phyloP scores from a whole-genome alignment of 1,284 basidiomycete species.

The Pseudozyma tsukubaensis region DNA sequence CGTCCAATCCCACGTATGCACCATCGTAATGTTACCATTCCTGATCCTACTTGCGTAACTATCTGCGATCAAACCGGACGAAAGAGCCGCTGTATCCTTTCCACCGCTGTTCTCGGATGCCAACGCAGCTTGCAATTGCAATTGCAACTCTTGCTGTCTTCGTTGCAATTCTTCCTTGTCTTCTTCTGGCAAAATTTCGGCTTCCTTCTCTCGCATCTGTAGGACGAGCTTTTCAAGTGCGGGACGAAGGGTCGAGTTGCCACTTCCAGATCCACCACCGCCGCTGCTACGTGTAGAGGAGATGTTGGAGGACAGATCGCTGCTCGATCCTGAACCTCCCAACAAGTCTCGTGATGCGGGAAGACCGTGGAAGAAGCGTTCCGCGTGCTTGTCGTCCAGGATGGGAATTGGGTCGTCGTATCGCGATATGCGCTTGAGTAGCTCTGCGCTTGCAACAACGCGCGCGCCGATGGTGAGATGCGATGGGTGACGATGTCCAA shows the following conservation, averaged over 20 bases:
- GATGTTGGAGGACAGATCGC: slow-evolving; percentile 52
- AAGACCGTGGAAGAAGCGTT: slow-evolving; percentile 65
- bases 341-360: slow-evolving; percentile 60
- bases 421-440: slow-evolving; percentile 57
- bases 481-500: slow-evolving; percentile 56
- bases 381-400: slow-evolving; percentile 63
- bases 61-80: slow-evolving; percentile 43
- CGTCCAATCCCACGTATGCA: slow-evolving; percentile 62
- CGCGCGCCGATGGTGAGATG: slow-evolving; percentile 56
- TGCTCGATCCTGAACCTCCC: slow-evolving; percentile 51
- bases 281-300: slow-evolving; percentile 49
- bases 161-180: slow-evolving; percentile 50
- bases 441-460: slow-evolving; percentile 47
- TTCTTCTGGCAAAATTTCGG: slow-evolving; percentile 36
- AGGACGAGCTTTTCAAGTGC: slow-evolving; percentile 52
- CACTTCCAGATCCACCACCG: slow-evolving; percentile 55
- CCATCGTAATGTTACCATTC: slow-evolving; percentile 58
- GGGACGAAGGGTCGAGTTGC: slow-evolving; percentile 53
- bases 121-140: slow-evolving; percentile 48
- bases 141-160: slow-evolving; percentile 49
- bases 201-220: slow-evolving; percentile 49
- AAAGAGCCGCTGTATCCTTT: slow-evolving; percentile 30
- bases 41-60: slow-evolving; percentile 50
- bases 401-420: slow-evolving; percentile 58
- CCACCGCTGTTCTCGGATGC: slow-evolving; percentile 40